These are phyloP conservation scores for Kodamaea plutei DNA, from an alignment of 1,139 yeast species.

Conservation along the genomic window DNA sequence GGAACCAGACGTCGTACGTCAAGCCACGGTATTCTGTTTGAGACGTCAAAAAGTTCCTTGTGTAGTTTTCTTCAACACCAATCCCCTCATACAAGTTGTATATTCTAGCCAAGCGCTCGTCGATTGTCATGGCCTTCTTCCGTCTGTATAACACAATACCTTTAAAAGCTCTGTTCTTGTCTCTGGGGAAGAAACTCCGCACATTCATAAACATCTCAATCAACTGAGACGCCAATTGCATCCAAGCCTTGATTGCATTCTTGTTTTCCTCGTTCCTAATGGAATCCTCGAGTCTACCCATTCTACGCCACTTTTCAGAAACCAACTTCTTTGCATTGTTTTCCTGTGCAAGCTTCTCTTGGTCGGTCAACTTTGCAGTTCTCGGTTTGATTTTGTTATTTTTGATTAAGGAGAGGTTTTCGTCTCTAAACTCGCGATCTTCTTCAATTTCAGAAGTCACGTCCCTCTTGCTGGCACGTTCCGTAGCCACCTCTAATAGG, in stretches of 20 bases:
- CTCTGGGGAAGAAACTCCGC: constrained; percentile 72
- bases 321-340: constrained; percentile 58
- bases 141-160: constrained; percentile 64
- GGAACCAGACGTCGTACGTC: constrained; percentile 78
- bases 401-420: constrained; percentile 22
- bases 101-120: constrained; percentile 67
- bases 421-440: constrained; percentile 8
- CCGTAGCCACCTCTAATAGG: constrained; percentile 48
- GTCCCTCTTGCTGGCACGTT: constrained; percentile 14
- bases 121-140: constrained; percentile 59
- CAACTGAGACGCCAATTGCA: constrained; percentile 76
- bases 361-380: constrained; percentile 40
- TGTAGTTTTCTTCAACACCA: constrained; percentile 31
- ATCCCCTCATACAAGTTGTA: constrained; percentile 65
- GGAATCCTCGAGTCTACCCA: constrained; percentile 55
- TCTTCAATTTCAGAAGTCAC: constrained; percentile 12
- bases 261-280: constrained; percentile 45
- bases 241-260: constrained; percentile 75
- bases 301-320: constrained; percentile 58
- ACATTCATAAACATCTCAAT: constrained; percentile 79
- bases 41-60: constrained; percentile 40
- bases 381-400: constrained; percentile 14
- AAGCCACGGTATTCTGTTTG: constrained; percentile 68
- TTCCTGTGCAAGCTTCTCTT: constrained; percentile 57
- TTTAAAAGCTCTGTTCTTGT: constrained; percentile 62